Conservation (phyloP, 1,139 yeast species). For the Yamadazyma diddensiae region DNA sequence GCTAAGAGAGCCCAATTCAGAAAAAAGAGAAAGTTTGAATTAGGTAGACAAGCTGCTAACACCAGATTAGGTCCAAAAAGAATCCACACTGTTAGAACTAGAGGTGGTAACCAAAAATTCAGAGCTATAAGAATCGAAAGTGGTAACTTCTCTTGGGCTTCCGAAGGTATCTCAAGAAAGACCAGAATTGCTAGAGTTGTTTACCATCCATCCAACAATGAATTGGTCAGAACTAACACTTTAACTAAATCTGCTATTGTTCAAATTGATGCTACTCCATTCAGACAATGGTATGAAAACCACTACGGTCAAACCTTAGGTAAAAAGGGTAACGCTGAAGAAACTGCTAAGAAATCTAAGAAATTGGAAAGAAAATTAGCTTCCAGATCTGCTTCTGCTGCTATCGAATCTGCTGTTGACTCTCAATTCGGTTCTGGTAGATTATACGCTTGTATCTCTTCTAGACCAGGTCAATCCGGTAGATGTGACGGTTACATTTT, state of each 20-base stretch:
- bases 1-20: slow-evolving; percentile 99
- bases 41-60: slow-evolving; percentile 99
- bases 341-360: slow-evolving; percentile 66
- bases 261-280: slow-evolving; percentile 99
- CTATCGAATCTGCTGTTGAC: slow-evolving; percentile 88
- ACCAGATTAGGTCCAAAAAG: slow-evolving; percentile 99
- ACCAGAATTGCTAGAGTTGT: slow-evolving; percentile 98
- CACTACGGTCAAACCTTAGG: slow-evolving; percentile 96
- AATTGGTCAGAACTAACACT: slow-evolving; percentile 99
- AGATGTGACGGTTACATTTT: slow-evolving; percentile 99
- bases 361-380: slow-evolving; percentile 90
- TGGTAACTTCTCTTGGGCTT: slow-evolving; percentile 99
- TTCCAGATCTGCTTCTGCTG: slow-evolving; percentile 80
- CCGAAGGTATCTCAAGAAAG: slow-evolving; percentile 98
- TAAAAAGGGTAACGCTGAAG: slow-evolving; percentile 59
- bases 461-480: slow-evolving; percentile 99
- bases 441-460: slow-evolving; percentile 96
- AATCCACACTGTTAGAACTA: slow-evolving; percentile 98
- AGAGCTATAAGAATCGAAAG: slow-evolving; percentile 99
- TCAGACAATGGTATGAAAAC: slow-evolving; percentile 99
- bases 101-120: slow-evolving; percentile 99
- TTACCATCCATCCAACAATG: slow-evolving; percentile 99
- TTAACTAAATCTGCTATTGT: slow-evolving; percentile 98
- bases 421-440: slow-evolving; percentile 98
- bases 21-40: slow-evolving; percentile 99